Evolutionary conservation across 768 basidiomycete genomes (phyloP).

Genomic region (Pulveroboletus sp.): DNA sequence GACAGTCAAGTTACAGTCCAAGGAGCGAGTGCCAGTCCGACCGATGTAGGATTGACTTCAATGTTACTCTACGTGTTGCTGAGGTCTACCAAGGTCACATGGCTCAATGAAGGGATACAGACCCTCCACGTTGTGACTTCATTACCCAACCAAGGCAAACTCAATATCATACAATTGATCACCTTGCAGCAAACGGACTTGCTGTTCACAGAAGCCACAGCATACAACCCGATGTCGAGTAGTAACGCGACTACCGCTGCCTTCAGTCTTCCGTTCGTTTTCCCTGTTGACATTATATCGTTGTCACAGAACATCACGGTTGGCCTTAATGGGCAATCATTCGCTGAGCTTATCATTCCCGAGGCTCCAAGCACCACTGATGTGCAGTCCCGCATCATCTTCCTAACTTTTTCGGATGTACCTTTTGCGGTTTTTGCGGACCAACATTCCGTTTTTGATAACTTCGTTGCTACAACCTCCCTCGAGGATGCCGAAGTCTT

Average conservation of each 20-base stretch:
- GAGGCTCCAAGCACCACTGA: conserved; percentile 55
- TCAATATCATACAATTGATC: conserved; percentile 62
- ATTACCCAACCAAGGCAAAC: conserved; percentile 58
- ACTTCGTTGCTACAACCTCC: conserved; percentile 61
- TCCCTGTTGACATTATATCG: conserved; percentile 62
- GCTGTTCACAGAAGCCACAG: conserved; percentile 51
- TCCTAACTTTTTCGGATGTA: conserved; percentile 53
- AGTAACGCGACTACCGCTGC: conserved; percentile 57
- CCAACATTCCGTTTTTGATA: conserved; percentile 48
- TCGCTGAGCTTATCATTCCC: conserved; percentile 59
- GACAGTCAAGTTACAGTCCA: conserved; percentile 55
- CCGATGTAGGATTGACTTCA: conserved; percentile 38
- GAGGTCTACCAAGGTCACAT: conserved; percentile 45
- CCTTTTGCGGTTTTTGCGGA: conserved; percentile 54
- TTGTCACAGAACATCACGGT: conserved; percentile 57
- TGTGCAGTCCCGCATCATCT: conserved; percentile 55
- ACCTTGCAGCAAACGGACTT: conserved; percentile 54
- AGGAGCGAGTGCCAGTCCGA: conserved; percentile 54
- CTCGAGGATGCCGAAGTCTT: conserved; percentile 42
- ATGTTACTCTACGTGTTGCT: conserved; percentile 1
- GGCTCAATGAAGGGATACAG: conserved; percentile 71
- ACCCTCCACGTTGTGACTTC: conserved; percentile 52
- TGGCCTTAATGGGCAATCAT: conserved; percentile 45
- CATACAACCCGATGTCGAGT: conserved; percentile 54
- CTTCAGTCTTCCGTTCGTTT: conserved; percentile 64